These are phyloP conservation scores for Rosellinia necatrix DNA, from an alignment of 2,329 filamentous ascomycete species.

Conservation along the genomic window DNA sequence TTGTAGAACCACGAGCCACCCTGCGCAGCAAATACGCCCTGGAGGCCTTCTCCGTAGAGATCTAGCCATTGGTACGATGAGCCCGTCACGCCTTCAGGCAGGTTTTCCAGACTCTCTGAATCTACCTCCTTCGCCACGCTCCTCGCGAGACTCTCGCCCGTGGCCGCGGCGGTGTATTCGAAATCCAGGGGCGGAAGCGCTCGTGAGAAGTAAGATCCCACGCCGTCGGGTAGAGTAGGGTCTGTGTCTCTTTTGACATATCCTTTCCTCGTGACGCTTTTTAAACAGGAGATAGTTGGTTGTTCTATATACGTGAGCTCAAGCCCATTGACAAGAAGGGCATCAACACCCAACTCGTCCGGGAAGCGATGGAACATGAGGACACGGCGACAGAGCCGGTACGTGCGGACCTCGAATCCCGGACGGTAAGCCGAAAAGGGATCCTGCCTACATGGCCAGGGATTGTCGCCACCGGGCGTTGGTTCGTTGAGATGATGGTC, in stretches of 20 bases:
- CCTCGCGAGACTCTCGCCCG: too few species aligned
- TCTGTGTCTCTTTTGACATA: too few species aligned
- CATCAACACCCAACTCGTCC: neutral
- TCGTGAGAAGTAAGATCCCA: too few species aligned
- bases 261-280: neutral
- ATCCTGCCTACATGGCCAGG: neutral
- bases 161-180: too few species aligned
- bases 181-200: too few species aligned
- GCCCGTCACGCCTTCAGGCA: neutral
- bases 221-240: too few species aligned
- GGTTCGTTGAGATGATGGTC: neutral
- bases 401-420: constrained; percentile 1
- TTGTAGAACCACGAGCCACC: neutral
- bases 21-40: neutral
- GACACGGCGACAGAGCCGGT: neutral
- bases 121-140: too few species aligned
- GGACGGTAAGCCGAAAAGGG: neutral
- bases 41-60: neutral
- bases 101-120: too few species aligned
- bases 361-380: neutral
- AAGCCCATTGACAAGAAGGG: neutral
- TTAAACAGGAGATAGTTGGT: neutral
- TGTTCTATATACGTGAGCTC: neutral
- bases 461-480: neutral
- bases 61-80: neutral